A percentile compares a stretch with the other conserved stretches of the same genome.
phyloP scores from a whole-genome alignment of 2,329 filamentous ascomycete genomes.

The Chrysoporthe cubensis region DNA sequence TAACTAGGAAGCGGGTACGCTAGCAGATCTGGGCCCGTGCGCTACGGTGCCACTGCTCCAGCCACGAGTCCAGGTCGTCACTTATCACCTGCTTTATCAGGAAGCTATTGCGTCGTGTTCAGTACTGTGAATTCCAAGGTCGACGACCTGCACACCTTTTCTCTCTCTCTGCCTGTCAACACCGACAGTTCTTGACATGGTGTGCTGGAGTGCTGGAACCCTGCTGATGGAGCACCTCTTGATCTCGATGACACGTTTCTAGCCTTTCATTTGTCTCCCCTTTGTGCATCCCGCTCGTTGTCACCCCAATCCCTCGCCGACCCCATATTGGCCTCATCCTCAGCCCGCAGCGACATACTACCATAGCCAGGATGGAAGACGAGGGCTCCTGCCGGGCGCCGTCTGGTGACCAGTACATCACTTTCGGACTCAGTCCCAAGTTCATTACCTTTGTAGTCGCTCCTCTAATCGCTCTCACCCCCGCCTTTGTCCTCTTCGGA shows the following conservation, averaged over 20 bases:
- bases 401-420: slow-evolving; percentile 34
- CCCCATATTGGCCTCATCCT: not conserved
- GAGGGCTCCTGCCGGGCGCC: slow-evolving; percentile 34
- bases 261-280: slow-evolving; percentile 8
- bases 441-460: slow-evolving; percentile 36
- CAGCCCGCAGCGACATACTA: slow-evolving; percentile 8
- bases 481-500: slow-evolving; percentile 39
- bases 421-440: slow-evolving; percentile 37
- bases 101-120: slow-evolving; percentile 18
- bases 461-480: slow-evolving; percentile 37
- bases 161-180: not conserved
- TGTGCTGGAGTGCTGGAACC: not conserved
- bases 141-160: not conserved
- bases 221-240: slow-evolving; percentile 18
- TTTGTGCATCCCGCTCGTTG: not conserved
- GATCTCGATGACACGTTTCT: not conserved
- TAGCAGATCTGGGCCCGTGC: slow-evolving; percentile 17
- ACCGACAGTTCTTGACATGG: not conserved
- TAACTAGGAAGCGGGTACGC: not conserved
- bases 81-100: slow-evolving; percentile 16
- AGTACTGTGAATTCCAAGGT: not conserved
- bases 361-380: slow-evolving; percentile 34
- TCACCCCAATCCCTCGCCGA: not conserved
- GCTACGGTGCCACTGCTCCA: not conserved
- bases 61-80: not conserved